These are phyloP conservation scores for Brettanomyces anomalus DNA, from an alignment of 805 yeast species.

Conservation along the genomic window DNA sequence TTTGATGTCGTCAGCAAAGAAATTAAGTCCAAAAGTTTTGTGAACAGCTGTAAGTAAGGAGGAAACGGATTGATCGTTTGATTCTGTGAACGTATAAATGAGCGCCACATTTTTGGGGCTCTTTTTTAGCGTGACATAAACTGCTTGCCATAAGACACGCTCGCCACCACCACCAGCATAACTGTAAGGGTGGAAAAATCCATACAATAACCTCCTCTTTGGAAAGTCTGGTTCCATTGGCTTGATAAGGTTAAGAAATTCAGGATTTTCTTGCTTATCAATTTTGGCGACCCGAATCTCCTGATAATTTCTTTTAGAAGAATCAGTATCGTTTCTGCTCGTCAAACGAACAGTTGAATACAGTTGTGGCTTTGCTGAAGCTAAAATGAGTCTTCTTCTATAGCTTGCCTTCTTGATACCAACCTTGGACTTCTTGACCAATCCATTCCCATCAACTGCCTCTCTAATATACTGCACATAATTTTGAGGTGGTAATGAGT, in stretches of 20 bases:
- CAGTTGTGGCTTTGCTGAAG: slow-evolving; percentile 21
- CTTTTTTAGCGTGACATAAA: slow-evolving; percentile 51
- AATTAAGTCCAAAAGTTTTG: slow-evolving; percentile 20
- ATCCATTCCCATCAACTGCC: slow-evolving; percentile 15
- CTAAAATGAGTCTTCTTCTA: slow-evolving; percentile 25
- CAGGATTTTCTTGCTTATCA: slow-evolving; percentile 16
- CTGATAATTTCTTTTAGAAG: slow-evolving; percentile 6
- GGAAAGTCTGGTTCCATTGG: slow-evolving; percentile 24
- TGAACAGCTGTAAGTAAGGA: slow-evolving; percentile 17
- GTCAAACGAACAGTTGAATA: slow-evolving; percentile 27
- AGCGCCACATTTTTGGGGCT: slow-evolving; percentile 46
- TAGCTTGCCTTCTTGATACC: slow-evolving; percentile 20
- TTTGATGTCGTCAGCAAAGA: slow-evolving; percentile 13
- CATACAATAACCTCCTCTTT: slow-evolving; percentile 43
- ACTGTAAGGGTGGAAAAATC: slow-evolving; percentile 93
- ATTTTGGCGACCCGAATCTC: slow-evolving; percentile 19
- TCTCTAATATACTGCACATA: slow-evolving; percentile 17
- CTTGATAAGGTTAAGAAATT: slow-evolving; percentile 16
- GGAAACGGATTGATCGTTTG: slow-evolving; percentile 16
- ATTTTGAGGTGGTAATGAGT: slow-evolving; percentile 20
- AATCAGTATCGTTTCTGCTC: slow-evolving; percentile 10
- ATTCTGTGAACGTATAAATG: slow-evolving; percentile 41
- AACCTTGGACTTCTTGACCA: slow-evolving; percentile 10
- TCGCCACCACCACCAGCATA: slow-evolving; percentile 99
- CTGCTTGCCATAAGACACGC: slow-evolving; percentile 92